These are phyloP conservation scores for Penicillium brevicompactum DNA, from an alignment of 2,329 filamentous ascomycete genomes.

Conservation along the genomic window DNA sequence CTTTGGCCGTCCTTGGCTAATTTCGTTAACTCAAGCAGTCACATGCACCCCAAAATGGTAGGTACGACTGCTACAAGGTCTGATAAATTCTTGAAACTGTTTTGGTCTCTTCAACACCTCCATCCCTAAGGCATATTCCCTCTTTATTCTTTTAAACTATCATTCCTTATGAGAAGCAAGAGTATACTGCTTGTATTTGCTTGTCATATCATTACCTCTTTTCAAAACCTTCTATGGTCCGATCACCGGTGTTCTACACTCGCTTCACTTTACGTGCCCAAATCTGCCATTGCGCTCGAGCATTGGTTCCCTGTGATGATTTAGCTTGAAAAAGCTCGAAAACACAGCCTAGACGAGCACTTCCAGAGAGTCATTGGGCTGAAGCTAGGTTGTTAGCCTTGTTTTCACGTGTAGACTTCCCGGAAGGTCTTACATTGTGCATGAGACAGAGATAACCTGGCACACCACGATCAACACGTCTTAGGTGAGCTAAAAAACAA, in stretches of 20 bases:
- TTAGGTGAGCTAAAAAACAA: not conserved
- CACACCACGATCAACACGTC: too few relatives aligned
- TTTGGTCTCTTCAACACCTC: not conserved
- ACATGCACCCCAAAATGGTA: conserved; percentile 2
- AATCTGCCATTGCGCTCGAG: not conserved
- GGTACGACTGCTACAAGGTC: not conserved
- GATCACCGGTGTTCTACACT: conserved; percentile 1
- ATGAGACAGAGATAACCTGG: not conserved
- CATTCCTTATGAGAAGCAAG: not conserved
- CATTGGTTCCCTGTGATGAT: conserved; percentile 3
- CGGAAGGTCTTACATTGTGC: not conserved
- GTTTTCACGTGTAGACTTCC: not conserved
- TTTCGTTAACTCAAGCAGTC: too few relatives aligned
- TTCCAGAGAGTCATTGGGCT: too few relatives aligned
- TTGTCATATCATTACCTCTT: not conserved
- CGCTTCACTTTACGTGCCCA: conserved; percentile 1
- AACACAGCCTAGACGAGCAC: not conserved
- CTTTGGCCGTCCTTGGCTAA: too few relatives aligned
- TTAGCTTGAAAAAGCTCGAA: not conserved
- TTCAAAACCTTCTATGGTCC: not conserved
- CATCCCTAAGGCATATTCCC: conserved; percentile 6
- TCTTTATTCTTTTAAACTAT: conserved; percentile 5
- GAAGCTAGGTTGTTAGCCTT: not conserved
- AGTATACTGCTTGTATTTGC: not conserved
- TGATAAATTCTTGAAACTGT: not conserved